Evolutionary conservation across 176 grass and related monocot species (phyloP), one percentile per base, ranked within the genome.

Genomic region (Zizania latifolia): DNA sequence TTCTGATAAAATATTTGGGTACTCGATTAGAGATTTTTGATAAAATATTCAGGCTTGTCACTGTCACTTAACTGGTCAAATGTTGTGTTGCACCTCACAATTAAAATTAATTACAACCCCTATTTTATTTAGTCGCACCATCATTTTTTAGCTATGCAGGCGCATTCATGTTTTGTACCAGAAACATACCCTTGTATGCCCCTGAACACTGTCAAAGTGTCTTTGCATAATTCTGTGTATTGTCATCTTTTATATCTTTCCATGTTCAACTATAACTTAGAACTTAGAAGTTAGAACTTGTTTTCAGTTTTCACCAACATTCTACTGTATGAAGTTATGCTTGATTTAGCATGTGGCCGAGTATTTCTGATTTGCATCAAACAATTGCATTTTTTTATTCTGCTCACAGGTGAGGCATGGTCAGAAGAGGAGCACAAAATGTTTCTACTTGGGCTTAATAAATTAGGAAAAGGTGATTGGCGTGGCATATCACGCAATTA

Each of bases 381-480:
- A 61, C 8, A 17, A 73, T n/a, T n/a, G n/a, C n/a, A n/a, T 78
- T 38, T 66, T n/a, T n/a, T 35, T 71, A 46, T 43, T 74, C 68
- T 59, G 62, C 9, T 70, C 40, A 62, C 30, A 88, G 89, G 85
- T 75, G 85, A 84, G 72, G 69, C 89, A 75, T 92, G 89, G 89
- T 85, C 89, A 45, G 89, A 88, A 71, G 85, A 92, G 62, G 89
- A 92, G 46, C 89, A 92, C 63, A 92, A 84, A 79, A 92, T 60
- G 41, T 88, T 92, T 32, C 60, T 92, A 40, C 45, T 88, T 74
- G 89, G 89, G 29, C 41, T 92, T 75, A 61, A 64, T n/a, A 88
- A 79, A 35, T 77, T 92, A 75, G 89, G 85, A 58, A 92, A 78
- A 82, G 89, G 89, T 79, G 85, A 88, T 88, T 92, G 89, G 89